These are phyloP conservation scores for Verruconis gallopava DNA, from an alignment of 2,329 filamentous ascomycete species.

Conservation along the genomic window DNA sequence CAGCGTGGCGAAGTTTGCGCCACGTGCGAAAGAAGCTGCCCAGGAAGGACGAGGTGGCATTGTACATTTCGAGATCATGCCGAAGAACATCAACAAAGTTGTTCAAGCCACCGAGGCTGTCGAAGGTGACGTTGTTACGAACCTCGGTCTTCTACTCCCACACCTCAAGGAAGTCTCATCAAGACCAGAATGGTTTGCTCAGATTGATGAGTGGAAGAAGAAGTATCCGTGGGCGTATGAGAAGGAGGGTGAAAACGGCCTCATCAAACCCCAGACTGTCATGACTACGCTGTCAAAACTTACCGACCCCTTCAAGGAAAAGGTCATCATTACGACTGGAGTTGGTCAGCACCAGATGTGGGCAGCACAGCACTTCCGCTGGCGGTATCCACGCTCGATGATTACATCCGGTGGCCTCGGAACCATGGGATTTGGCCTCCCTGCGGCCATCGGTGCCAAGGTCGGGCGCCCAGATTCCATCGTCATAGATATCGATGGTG, in stretches of 20 bases:
- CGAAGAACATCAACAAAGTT: conserved; percentile 99
- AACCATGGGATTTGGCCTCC: conserved; percentile 92
- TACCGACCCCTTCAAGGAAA: conserved; percentile 65
- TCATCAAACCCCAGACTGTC: conserved; percentile 89
- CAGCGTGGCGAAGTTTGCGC: conserved; percentile 75
- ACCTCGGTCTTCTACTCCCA: conserved; percentile 64
- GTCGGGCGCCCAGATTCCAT: conserved; percentile 69
- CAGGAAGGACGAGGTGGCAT: conserved; percentile 82
- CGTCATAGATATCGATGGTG: conserved; percentile 92
- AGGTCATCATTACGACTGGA: conserved; percentile 81
- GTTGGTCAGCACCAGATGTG: conserved; percentile 99
- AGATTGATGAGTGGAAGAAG: conserved; percentile 84
- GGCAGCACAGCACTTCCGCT: conserved; percentile 92
- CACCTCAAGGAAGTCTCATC: conserved; percentile 51
- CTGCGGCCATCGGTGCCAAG: conserved; percentile 90
- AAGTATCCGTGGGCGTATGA: conserved; percentile 85
- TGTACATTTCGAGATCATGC: conserved; percentile 95
- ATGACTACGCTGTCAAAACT: conserved; percentile 83
- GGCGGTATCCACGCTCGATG: conserved; percentile 84
- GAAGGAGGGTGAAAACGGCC: conserved; percentile 56
- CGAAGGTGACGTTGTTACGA: conserved; percentile 78
- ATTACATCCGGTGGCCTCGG: conserved; percentile 92
- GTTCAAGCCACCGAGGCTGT: conserved; percentile 92
- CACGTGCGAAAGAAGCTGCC: conserved; percentile 72
- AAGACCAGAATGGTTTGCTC: conserved; percentile 73